Percentiles rank a stretch among this genome's conserved stretches.
These are phyloP conservation scores for Fibroporia radiculosa DNA, from an alignment of 768 basidiomycete genomes.

Conservation along the genomic window DNA sequence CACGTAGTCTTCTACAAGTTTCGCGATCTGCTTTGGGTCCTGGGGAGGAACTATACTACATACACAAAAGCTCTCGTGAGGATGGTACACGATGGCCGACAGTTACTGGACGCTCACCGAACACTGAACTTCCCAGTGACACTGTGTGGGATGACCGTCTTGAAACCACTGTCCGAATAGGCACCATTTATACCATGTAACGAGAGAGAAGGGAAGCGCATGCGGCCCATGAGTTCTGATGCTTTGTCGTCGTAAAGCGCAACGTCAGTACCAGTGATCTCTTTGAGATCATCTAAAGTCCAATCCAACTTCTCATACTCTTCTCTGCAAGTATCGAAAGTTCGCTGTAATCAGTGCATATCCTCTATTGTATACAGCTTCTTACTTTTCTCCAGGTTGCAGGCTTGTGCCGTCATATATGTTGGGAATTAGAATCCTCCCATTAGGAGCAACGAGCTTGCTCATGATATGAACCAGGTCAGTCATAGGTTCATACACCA, in stretches of 20 bases:
- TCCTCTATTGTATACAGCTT: constrained; percentile 30
- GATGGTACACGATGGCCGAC: background rate
- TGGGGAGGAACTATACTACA: constrained; percentile 77
- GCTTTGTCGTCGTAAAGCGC: constrained; percentile 74
- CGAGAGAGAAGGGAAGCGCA: constrained; percentile 84
- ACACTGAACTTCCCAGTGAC: constrained; percentile 92
- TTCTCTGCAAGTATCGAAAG: constrained; percentile 29
- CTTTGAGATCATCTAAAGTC: constrained; percentile 61
- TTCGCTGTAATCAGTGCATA: constrained; percentile 11
- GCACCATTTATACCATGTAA: constrained; percentile 96
- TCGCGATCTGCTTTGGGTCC: constrained; percentile 62
- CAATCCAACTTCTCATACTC: constrained; percentile 76
- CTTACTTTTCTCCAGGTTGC: constrained; percentile 68
- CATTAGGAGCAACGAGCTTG: constrained; percentile 71
- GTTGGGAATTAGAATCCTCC: constrained; percentile 85
- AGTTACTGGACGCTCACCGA: constrained; percentile 39
- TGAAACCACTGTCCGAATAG: constrained; percentile 72
- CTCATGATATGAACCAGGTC: constrained; percentile 80
- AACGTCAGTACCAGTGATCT: constrained; percentile 64
- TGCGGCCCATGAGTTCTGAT: constrained; percentile 81
- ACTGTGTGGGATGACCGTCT: constrained; percentile 92
- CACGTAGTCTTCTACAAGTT: constrained; percentile 64
- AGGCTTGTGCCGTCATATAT: constrained; percentile 83
- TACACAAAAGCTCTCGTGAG: background rate
- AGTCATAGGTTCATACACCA: constrained; percentile 89